Evolutionary conservation across 1,284 basidiomycete species (phyloP), one percentile per base, ranked within the genome.

Genomic region (Cutaneotrichosporon sp.): DNA sequence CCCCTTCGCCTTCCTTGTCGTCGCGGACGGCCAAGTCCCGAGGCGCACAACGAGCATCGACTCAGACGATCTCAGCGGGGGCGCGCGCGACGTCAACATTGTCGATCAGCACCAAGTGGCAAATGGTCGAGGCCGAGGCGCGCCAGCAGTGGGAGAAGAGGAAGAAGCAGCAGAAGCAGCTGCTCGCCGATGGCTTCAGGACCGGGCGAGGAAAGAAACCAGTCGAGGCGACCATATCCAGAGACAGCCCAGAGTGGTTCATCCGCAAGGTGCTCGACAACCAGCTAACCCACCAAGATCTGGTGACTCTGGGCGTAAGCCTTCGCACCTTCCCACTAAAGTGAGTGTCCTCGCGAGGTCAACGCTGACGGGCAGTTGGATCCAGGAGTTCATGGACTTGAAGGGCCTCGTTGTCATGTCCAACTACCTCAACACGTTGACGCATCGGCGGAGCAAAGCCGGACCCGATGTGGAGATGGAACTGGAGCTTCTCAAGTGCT

Each of bases 101-200:
- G 29, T 74, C 86, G 1, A 83, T 89, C 31, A 90, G 94, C 54
- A 92, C 92, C 76, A 98, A 97, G 79, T 98, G 95, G 95, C 84
- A 85, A 65, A 87, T 98, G 72, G 90, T 98, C 11, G 87, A 90
- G 76, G 92, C 88, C 67, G 89, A 92, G 69, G 89, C 90, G 70
- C 52, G 59, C 6, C 54, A 89, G 60, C 86, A 89, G 46, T 92
- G 88, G 87, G 88, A 86, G 69, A 87, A 87, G 87, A 82, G 84
- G 66, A 84, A 86, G 67, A 85, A 87, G 67, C 83, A 85, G 59
- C 69, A 63, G 70, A 82, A 82, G 43, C 85, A 83, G 3, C 2
- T n/a, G 38, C 18, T 42, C 8, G 16, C 38, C 69, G 87, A 83
- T 72, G 86, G 88, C 60, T 72, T 82, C 4, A 64, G 63, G 47